Conservation (phyloP, 1,284 basidiomycete species). For the Rhodotorula mucilaginosa region DNA sequence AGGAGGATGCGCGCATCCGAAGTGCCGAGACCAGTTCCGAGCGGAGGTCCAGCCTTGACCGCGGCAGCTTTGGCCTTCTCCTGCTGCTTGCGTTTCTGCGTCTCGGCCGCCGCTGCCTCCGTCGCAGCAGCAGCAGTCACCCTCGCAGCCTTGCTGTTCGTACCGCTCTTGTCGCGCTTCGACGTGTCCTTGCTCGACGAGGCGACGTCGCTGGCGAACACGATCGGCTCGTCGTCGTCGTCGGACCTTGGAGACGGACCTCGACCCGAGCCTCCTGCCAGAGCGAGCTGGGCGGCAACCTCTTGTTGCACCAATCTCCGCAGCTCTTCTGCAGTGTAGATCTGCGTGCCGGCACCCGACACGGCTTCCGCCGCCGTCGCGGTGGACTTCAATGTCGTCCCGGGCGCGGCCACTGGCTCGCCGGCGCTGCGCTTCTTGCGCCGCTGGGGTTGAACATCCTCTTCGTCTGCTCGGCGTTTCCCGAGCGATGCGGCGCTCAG, state of each 20-base stretch:
- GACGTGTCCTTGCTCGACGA: neutral
- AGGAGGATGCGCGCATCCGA: slow-evolving; percentile 28
- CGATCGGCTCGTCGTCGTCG: neutral
- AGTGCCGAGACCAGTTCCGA: slow-evolving; percentile 8
- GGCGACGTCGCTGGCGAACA: no score
- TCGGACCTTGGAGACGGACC: neutral
- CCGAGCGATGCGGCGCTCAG: neutral
- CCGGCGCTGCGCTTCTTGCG: neutral
- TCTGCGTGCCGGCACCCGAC: neutral
- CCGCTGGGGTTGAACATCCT: neutral
- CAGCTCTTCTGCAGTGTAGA: neutral
- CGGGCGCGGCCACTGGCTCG: neutral
- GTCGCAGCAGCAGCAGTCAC: no score
- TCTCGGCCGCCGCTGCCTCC: neutral
- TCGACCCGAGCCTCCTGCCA: neutral
- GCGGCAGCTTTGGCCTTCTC: slow-evolving; percentile 13
- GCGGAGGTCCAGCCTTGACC: neutral
- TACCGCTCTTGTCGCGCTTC: neutral
- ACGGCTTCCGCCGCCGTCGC: no score
- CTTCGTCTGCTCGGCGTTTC: neutral
- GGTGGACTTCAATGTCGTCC: no score
- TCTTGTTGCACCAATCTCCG: neutral
- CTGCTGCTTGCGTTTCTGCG: slow-evolving; percentile 1
- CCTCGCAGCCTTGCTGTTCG: neutral
- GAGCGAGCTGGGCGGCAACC: neutral